These are phyloP conservation scores for Aureobasidium vineae DNA, from an alignment of 2,329 filamentous ascomycete species.

Conservation along the genomic window DNA sequence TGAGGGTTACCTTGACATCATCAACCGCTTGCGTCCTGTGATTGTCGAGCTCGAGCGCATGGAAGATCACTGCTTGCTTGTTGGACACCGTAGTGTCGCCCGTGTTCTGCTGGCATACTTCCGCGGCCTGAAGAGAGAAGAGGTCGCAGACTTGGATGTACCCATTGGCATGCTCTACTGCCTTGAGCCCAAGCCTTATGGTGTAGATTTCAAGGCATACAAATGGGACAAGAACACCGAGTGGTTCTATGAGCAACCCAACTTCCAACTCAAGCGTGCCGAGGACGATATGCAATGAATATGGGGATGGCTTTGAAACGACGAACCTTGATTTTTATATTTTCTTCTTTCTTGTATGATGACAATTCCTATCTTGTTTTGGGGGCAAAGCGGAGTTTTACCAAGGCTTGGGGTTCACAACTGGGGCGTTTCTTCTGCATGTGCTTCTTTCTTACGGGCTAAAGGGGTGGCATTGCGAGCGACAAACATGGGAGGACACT, in stretches of 20 bases:
- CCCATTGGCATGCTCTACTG: constrained; percentile 92
- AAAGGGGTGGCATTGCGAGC: neutral
- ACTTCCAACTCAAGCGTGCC: constrained; percentile 71
- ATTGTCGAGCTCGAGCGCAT: constrained; percentile 97
- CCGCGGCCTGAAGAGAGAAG: constrained; percentile 82
- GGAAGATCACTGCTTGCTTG: constrained; percentile 89
- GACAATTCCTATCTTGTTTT: neutral
- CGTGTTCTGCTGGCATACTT: constrained; percentile 95
- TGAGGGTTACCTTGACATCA: constrained; percentile 95
- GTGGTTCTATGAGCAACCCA: constrained; percentile 82
- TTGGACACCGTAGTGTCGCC: constrained; percentile 88
- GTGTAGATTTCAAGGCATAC: constrained; percentile 95
- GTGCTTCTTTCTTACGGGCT: neutral
- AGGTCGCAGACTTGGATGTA: constrained; percentile 92
- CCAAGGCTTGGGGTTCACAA: neutral
- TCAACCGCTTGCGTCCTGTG: constrained; percentile 90
- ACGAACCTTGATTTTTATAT: neutral
- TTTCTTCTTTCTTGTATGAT: neutral
- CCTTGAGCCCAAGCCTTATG: constrained; percentile 96
- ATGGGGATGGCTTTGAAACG: neutral
- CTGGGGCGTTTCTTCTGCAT: neutral
- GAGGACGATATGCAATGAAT: constrained; percentile 39
- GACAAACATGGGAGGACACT: neutral
- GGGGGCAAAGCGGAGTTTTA: neutral
- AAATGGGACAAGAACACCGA: constrained; percentile 74